Base-by-base conservation (phyloP, 1,139 yeast genomes). In the Blastobotrys arbuscula region DNA sequence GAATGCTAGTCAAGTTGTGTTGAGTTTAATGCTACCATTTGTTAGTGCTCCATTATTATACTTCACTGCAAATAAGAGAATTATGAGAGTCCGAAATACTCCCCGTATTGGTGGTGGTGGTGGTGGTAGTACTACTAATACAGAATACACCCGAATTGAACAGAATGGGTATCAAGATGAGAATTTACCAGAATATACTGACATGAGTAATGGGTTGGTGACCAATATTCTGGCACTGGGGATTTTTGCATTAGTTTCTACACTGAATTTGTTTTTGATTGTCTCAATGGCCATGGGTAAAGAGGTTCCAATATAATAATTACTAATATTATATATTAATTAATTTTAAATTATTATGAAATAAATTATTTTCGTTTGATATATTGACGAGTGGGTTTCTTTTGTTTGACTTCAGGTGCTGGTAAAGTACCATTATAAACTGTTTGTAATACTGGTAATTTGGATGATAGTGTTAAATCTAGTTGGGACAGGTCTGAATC, bases 31-130 rank as follows among this genome's bases (percentile, higher is more conserved):
- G 49, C 72, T 92, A 50, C 98, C 98, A 1, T 79, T 89, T 53
- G 95, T 89, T 2, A 81, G 90, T 24, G 96, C 96, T 0, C 97
- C 97, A 8, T 70, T 90, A 56, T 79, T 90, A 42, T 84, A 81
- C 66, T 90, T 90, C 67, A 89, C 97, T 0, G 78, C 88, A 53
- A 77, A 78, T 47, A 82, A 79, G 57, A 69, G 76, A 43, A 81
- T 82, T 51, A 92, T 92, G 98, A 73, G 81, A 42, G 96, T 88
- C 6, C 64, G 66, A 1, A 51, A 55, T 19, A 46, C 47, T 30
- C 41, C 57, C 4, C 42, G 52, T 20, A 9, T 13, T 28, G 35
- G 15, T 18, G 35, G n/a, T 7, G 15, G 18, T n/a, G n/a, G n/a
- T n/a, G n/a, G n/a, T n/a, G n/a, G n/a, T n/a, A 19, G 31, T 28